phyloP scores from a whole-genome alignment of 441 rosid genomes.

The Erodium moschatum region DNA sequence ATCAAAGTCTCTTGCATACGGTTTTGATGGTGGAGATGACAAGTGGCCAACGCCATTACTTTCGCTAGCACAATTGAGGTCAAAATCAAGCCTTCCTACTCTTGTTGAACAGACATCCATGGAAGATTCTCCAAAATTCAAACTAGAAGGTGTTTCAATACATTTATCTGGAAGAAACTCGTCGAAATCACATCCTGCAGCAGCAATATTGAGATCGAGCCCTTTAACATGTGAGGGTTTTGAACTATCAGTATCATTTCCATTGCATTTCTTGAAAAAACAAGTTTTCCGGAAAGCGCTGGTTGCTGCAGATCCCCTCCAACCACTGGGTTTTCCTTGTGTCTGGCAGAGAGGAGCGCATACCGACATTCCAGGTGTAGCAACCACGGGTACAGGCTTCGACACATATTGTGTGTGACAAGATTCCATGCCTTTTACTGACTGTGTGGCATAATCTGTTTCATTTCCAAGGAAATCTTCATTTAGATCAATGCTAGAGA shows the following conservation, averaged over 20 bases:
- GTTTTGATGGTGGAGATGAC: slow-evolving; percentile 2
- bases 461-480: neutral
- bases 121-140: neutral
- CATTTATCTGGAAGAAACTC: neutral
- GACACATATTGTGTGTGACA: neutral
- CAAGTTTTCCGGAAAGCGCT: neutral
- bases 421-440: no score
- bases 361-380: neutral
- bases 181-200: neutral
- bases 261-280: neutral
- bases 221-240: neutral
- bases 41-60: neutral
- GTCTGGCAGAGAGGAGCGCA: neutral
- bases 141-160: neutral
- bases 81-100: neutral
- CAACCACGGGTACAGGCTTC: neutral
- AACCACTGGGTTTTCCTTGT: neutral
- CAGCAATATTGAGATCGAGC: neutral
- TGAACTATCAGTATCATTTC: neutral
- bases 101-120: neutral
- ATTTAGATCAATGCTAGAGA: slow-evolving; percentile 1
- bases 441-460: neutral
- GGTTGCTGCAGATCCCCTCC: neutral
- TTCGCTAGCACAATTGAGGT: neutral
- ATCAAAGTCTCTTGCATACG: slow-evolving; percentile 5